These are phyloP conservation scores for Heteromeles arbutifolia DNA, from an alignment of 306 rosid species.

Conservation along the genomic window DNA sequence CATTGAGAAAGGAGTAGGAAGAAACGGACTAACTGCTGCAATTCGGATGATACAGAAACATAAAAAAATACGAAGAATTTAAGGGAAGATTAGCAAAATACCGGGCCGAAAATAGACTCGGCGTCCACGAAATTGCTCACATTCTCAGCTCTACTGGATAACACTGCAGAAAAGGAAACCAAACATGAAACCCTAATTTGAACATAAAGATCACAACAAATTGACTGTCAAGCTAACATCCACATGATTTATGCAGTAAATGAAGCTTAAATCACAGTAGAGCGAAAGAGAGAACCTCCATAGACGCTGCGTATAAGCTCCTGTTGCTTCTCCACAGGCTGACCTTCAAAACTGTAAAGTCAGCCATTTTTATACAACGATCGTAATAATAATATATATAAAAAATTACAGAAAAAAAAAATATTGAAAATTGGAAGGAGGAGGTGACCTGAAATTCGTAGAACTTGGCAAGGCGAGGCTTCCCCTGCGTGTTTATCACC, in stretches of 20 bases:
- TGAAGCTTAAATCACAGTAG: background rate
- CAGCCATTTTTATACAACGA: background rate
- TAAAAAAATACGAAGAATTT: background rate
- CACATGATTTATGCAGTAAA: background rate
- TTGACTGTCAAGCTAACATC: background rate
- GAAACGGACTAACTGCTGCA: too few species aligned
- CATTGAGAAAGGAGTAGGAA: too few species aligned
- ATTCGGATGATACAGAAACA: background rate
- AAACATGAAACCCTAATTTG: background rate
- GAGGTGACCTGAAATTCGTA: slow-evolving; percentile 62
- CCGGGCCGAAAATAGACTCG: slow-evolving; percentile 79
- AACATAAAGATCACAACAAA: background rate
- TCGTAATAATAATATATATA: background rate
- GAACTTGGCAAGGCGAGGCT: slow-evolving; percentile 86
- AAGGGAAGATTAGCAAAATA: slow-evolving; percentile 12
- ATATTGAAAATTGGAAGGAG: slow-evolving; percentile 5
- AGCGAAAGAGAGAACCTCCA: slow-evolving; percentile 47
- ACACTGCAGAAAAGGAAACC: slow-evolving; percentile 32
- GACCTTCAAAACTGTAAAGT: slow-evolving; percentile 29
- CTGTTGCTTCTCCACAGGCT: slow-evolving; percentile 86
- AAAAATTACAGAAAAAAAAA: background rate
- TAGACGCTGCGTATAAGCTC: slow-evolving; percentile 78
- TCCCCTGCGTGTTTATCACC: slow-evolving; percentile 88
- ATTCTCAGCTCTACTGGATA: slow-evolving; percentile 83
- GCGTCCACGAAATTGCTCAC: slow-evolving; percentile 89